Percentiles rank a stretch among this genome's conserved stretches.
Evolutionary conservation across 23 red algal species (phyloP).

Genomic region (Gracilaria caudata): DNA sequence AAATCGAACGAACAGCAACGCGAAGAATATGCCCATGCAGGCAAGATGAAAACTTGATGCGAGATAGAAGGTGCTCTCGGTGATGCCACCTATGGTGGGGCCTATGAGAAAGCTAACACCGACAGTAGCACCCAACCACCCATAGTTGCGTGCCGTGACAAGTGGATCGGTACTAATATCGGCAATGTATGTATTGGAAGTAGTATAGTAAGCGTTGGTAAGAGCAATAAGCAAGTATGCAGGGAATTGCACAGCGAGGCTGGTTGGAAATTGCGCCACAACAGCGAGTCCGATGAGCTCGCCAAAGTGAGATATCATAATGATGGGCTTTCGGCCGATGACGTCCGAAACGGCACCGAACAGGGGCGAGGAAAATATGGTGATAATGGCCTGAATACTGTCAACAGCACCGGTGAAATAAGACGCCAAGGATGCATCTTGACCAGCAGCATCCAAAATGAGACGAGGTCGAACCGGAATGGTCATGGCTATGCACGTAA

Average conservation of each 20-base stretch:
- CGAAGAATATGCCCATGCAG: conserved; percentile 18
- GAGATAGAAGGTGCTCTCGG: conserved; percentile 43
- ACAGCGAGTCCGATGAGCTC: conserved; percentile 49
- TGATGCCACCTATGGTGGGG: conserved; percentile 57
- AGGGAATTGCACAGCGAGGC: conserved; percentile 9
- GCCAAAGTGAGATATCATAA: conserved; percentile 55
- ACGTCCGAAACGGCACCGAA: conserved; percentile 65
- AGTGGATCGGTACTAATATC: conserved; percentile 37
- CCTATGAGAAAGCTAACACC: conserved; percentile 64
- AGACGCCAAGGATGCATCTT: conserved; percentile 41
- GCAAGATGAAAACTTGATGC: conserved; percentile 52
- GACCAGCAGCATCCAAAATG: conserved; percentile 57
- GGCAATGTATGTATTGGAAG: conserved; percentile 54
- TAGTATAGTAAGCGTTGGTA: conserved; percentile 64
- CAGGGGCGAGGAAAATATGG: conserved; percentile 55
- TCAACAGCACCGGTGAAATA: conserved; percentile 38
- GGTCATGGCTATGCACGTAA: conserved; percentile 62
- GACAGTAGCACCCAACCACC: conserved; percentile 46
- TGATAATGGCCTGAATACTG: conserved; percentile 36
- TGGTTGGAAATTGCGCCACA: conserved; percentile 41
- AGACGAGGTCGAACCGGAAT: conserved; percentile 65
- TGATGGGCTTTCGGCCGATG: conserved; percentile 58
- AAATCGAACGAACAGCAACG: conserved; percentile 36
- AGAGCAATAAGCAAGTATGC: conserved; percentile 56
- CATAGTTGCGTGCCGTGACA: conserved; percentile 45